Conservation (phyloP, 176 grass and related monocot species). For the Typha latifolia region DNA sequence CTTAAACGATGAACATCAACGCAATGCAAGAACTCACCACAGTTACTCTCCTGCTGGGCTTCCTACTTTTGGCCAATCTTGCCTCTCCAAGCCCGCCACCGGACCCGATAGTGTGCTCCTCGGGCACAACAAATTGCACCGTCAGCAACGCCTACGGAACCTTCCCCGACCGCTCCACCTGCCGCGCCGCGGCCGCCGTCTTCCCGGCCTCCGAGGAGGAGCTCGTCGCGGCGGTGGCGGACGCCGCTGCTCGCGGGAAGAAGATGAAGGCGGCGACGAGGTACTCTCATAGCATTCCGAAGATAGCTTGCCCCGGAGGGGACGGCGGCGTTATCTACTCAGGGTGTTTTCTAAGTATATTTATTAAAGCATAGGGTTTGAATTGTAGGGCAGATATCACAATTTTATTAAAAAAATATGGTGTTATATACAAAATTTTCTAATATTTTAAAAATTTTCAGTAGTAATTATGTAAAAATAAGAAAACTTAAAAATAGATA, state of each 20-base stretch:
- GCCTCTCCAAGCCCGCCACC: conserved; percentile 29
- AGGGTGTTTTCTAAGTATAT: too few relatives aligned
- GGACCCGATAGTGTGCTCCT: conserved; percentile 41
- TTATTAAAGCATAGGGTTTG: too few relatives aligned
- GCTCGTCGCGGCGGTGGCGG: conserved; percentile 41
- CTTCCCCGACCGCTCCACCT: conserved; percentile 51
- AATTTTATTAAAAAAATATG: too few relatives aligned
- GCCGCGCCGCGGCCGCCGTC: conserved; percentile 20
- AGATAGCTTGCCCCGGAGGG: conserved; percentile 49
- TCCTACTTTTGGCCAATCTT: too few relatives aligned
- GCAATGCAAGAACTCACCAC: too few relatives aligned
- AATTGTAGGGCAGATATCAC: too few relatives aligned
- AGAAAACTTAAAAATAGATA: too few relatives aligned
- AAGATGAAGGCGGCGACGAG: conserved; percentile 57
- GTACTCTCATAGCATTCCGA: conserved; percentile 61
- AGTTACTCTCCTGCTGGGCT: too few relatives aligned
- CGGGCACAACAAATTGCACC: conserved; percentile 31
- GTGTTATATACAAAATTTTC: too few relatives aligned
- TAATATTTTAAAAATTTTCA: too few relatives aligned
- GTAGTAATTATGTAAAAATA: too few relatives aligned
- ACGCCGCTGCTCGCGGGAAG: conserved; percentile 8
- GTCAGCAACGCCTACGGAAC: conserved; percentile 44
- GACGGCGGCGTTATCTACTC: conserved; percentile 30
- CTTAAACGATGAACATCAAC: too few relatives aligned
- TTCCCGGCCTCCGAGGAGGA: conserved; percentile 53